phyloP scores from a whole-genome alignment of 768 basidiomycete genomes.

The Mycena alexandri region DNA sequence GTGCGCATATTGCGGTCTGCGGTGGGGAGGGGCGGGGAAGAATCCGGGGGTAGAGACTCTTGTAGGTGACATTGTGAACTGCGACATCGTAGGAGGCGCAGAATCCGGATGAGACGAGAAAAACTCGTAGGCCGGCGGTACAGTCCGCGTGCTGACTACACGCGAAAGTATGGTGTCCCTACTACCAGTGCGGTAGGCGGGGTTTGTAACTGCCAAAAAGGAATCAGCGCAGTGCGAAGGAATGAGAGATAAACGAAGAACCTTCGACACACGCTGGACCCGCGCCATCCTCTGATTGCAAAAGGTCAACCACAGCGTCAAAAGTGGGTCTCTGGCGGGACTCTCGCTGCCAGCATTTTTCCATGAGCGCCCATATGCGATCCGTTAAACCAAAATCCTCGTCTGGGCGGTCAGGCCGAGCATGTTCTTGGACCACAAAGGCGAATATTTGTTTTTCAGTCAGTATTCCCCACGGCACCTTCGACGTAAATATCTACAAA shows the following conservation, averaged over 20 bases:
- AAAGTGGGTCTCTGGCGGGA: slow-evolving; percentile 42
- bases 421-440: slow-evolving; percentile 40
- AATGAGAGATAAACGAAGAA: too few species aligned
- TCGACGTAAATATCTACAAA: slow-evolving; percentile 40
- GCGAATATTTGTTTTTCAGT: slow-evolving; percentile 42
- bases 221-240: too few species aligned
- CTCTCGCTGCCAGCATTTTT: slow-evolving; percentile 42
- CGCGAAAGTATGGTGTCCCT: too few species aligned
- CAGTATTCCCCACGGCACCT: slow-evolving; percentile 42
- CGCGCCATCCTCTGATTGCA: too few species aligned
- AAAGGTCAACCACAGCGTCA: too few species aligned
- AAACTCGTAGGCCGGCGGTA: slow-evolving; percentile 29
- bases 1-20: too few species aligned
- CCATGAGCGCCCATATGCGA: slow-evolving; percentile 41
- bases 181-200: too few species aligned
- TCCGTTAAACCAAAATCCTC: slow-evolving; percentile 33
- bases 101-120: not conserved
- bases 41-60: too few species aligned
- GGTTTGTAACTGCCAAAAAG: too few species aligned
- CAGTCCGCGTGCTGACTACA: slow-evolving; percentile 9
- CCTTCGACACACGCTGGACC: slow-evolving; percentile 23
- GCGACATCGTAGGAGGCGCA: slow-evolving; percentile 7
- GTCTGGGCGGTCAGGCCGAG: slow-evolving; percentile 39
- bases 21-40: too few species aligned
- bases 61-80: slow-evolving; percentile 3